Conservation (phyloP, 257 asterid genomes). For the Echium plantagineum region DNA sequence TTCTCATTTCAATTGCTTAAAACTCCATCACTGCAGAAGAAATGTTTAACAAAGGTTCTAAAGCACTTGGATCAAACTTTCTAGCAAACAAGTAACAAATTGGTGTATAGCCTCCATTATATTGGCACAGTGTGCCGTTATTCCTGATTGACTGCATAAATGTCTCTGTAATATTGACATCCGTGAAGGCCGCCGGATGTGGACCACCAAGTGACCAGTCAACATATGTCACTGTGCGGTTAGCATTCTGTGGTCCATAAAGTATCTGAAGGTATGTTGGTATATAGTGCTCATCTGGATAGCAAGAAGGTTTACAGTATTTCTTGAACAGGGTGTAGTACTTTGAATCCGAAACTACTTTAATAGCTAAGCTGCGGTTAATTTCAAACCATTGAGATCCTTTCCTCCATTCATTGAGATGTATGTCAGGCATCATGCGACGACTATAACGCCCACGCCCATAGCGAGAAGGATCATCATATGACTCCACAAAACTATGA, state of each 20-base stretch:
- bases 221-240: slow-evolving; percentile 75
- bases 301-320: slow-evolving; percentile 77
- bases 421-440: slow-evolving; percentile 58
- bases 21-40: slow-evolving; percentile 54
- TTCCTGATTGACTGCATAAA: slow-evolving; percentile 48
- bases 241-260: slow-evolving; percentile 46
- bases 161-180: slow-evolving; percentile 41
- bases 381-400: slow-evolving; percentile 98
- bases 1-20: slow-evolving; percentile 19
- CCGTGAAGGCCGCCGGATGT: slow-evolving; percentile 63
- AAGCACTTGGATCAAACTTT: slow-evolving; percentile 64
- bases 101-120: slow-evolving; percentile 33
- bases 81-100: slow-evolving; percentile 80
- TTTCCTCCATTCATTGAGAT: slow-evolving; percentile 81
- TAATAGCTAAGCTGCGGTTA: slow-evolving; percentile 58
- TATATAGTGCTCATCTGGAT: slow-evolving; percentile 91
- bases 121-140: slow-evolving; percentile 48
- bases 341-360: slow-evolving; percentile 57
- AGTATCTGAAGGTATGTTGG: slow-evolving; percentile 71
- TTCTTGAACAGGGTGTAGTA: slow-evolving; percentile 58
- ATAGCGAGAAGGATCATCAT: slow-evolving; percentile 74
- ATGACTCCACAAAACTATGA: slow-evolving; percentile 70
- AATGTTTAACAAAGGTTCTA: slow-evolving; percentile 54
- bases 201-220: slow-evolving; percentile 78
- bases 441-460: slow-evolving; percentile 93